A percentile compares a stretch with the other conserved stretches of the same genome.
These are phyloP conservation scores for Pochonia chlamydosporia DNA, from an alignment of 2,329 filamentous ascomycete genomes.

Conservation along the genomic window DNA sequence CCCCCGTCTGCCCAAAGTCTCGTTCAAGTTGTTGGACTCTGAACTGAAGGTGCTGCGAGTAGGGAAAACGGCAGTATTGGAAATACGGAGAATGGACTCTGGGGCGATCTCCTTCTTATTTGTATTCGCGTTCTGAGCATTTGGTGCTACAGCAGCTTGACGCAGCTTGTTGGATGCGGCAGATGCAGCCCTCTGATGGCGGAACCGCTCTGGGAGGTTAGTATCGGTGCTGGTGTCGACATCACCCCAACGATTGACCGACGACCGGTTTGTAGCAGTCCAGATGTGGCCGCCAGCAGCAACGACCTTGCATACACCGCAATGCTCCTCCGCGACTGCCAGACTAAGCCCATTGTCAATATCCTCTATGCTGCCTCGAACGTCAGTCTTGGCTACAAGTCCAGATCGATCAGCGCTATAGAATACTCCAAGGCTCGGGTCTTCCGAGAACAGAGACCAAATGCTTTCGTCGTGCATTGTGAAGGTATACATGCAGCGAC, in stretches of 20 bases:
- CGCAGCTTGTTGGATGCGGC: conserved; percentile 33
- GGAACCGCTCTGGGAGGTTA: conserved; percentile 53
- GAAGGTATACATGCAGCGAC: conserved; percentile 93
- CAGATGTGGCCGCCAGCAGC: conserved; percentile 73
- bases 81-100: conserved; percentile 74
- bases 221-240: conserved; percentile 73
- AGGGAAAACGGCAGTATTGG: conserved; percentile 76
- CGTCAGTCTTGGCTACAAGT: conserved; percentile 92
- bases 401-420: conserved; percentile 93
- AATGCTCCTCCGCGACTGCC: conserved; percentile 88
- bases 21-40: conserved; percentile 49
- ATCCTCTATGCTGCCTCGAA: conserved; percentile 58
- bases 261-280: conserved; percentile 85
- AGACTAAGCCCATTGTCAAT: conserved; percentile 86
- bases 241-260: conserved; percentile 87
- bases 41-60: conserved; percentile 45
- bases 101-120: conserved; percentile 64
- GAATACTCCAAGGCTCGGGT: conserved; percentile 80
- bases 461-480: conserved; percentile 99
- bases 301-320: conserved; percentile 65
- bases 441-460: conserved; percentile 88
- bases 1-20: conserved; percentile 31
- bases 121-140: conserved; percentile 24
- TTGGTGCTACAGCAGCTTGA: conserved; percentile 26
- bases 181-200: conserved; percentile 41